Percentiles rank a stretch among this genome's conserved stretches.
These are phyloP conservation scores for Pestalotiopsis sp. DNA, from an alignment of 2,329 filamentous ascomycete species.

Conservation along the genomic window DNA sequence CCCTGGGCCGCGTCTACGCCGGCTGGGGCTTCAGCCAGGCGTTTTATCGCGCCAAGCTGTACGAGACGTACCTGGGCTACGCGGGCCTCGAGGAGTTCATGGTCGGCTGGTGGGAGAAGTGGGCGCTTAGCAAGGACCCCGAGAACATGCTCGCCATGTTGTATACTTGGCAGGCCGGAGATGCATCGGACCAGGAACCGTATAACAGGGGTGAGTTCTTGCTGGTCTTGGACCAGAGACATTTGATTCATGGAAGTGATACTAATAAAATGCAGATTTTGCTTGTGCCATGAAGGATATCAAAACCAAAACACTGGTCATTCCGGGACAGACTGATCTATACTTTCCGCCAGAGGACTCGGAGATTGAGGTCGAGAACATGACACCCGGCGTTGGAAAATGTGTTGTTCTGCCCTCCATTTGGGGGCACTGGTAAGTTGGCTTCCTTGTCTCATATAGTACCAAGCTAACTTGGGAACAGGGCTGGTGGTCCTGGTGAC, in stretches of 20 bases:
- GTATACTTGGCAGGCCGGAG: constrained; percentile 76
- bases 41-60: constrained; percentile 75
- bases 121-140: constrained; percentile 74
- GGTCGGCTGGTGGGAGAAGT: constrained; percentile 74
- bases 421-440: constrained; percentile 42
- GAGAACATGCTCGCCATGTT: constrained; percentile 77
- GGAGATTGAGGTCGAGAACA: constrained; percentile 66
- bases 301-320: constrained; percentile 71
- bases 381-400: constrained; percentile 35
- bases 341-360: constrained; percentile 85
- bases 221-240: background rate
- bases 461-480: constrained; percentile 12
- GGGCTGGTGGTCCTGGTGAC: constrained; percentile 72
- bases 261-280: constrained; percentile 47
- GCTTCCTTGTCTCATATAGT: background rate
- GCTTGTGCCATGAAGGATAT: constrained; percentile 68
- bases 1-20: constrained; percentile 75
- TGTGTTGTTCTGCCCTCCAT: constrained; percentile 42
- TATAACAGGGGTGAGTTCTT: constrained; percentile 54
- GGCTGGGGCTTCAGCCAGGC: constrained; percentile 82
- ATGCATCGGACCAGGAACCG: constrained; percentile 68
- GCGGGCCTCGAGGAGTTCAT: constrained; percentile 75
- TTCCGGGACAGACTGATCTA: constrained; percentile 74
- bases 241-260: background rate
- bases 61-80: constrained; percentile 65